These are phyloP conservation scores for Solanum virginianum DNA, from an alignment of 257 asterid species.

Conservation along the genomic window DNA sequence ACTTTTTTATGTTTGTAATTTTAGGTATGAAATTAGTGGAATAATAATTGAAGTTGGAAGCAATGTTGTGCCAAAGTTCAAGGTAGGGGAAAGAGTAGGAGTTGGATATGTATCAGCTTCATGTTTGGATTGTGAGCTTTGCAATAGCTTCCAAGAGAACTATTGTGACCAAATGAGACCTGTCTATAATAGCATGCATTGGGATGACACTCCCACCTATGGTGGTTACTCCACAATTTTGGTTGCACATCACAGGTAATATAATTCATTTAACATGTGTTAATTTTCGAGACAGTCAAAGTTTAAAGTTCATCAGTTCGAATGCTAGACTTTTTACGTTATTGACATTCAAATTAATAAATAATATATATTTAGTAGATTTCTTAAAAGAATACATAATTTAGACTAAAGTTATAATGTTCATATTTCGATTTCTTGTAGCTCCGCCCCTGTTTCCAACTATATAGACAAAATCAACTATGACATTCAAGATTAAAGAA, in stretches of 20 bases:
- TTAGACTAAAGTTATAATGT: no score
- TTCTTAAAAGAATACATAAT: no score
- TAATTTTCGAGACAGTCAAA: neutral
- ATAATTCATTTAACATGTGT: neutral
- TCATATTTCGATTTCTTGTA: no score
- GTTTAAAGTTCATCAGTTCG: no score
- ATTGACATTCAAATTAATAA: no score
- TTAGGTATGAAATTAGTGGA: conserved; percentile 8
- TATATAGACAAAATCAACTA: no score
- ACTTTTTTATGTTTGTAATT: neutral
- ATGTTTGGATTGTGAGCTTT: conserved; percentile 3
- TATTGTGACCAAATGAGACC: neutral
- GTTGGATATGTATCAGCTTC: conserved; percentile 1
- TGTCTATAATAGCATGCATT: neutral
- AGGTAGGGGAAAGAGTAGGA: conserved; percentile 9
- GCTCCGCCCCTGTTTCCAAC: no score
- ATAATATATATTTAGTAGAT: no score
- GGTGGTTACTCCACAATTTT: conserved; percentile 3
- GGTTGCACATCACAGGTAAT: neutral
- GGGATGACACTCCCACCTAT: conserved; percentile 1
- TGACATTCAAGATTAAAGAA: no score
- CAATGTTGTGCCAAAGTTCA: conserved; percentile 4
- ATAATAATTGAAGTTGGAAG: conserved; percentile 1
- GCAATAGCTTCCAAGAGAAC: neutral
- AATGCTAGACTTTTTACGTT: no score